Conservation (phyloP, 2,329 filamentous ascomycete genomes). For the Talaromyces pinophilus region DNA sequence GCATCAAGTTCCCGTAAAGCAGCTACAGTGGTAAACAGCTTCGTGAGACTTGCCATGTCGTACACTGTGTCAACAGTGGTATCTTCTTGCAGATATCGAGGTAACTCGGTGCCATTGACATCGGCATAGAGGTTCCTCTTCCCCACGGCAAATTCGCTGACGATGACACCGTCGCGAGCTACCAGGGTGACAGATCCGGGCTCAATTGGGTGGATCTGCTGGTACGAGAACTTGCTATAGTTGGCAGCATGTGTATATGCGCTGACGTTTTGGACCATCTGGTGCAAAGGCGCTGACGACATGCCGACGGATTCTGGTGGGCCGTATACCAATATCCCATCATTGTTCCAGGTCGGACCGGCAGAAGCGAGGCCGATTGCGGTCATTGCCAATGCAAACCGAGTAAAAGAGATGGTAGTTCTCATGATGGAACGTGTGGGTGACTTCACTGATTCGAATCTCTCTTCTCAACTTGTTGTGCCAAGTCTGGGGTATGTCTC, state of each 20-base stretch:
- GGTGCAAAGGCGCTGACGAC: not conserved
- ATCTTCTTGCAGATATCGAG: constrained; percentile 29
- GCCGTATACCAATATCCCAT: constrained; percentile 12
- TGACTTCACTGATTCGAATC: not conserved
- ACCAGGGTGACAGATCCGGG: constrained; percentile 27
- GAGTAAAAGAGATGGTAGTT: not conserved
- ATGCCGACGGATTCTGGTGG: constrained; percentile 21
- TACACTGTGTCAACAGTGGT: constrained; percentile 41
- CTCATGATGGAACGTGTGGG: not conserved
- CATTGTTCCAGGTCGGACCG: not conserved
- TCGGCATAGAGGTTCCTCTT: constrained; percentile 30
- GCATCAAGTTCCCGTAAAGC: constrained; percentile 36
- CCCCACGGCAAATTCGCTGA: constrained; percentile 30
- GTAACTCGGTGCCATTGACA: constrained; percentile 35
- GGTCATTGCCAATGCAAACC: constrained; percentile 5
- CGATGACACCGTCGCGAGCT: constrained; percentile 27
- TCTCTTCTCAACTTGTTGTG: not conserved
- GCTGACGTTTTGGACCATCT: constrained; percentile 20
- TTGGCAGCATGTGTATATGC: constrained; percentile 25
- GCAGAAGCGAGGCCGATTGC: constrained; percentile 11
- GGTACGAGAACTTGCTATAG: constrained; percentile 25
- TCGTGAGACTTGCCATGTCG: constrained; percentile 44
- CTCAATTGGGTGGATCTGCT: constrained; percentile 27
- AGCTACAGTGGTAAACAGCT: constrained; percentile 41
- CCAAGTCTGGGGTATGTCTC: not conserved